Conservation (phyloP, 306 rosid species). For the Trifolium repens region DNA sequence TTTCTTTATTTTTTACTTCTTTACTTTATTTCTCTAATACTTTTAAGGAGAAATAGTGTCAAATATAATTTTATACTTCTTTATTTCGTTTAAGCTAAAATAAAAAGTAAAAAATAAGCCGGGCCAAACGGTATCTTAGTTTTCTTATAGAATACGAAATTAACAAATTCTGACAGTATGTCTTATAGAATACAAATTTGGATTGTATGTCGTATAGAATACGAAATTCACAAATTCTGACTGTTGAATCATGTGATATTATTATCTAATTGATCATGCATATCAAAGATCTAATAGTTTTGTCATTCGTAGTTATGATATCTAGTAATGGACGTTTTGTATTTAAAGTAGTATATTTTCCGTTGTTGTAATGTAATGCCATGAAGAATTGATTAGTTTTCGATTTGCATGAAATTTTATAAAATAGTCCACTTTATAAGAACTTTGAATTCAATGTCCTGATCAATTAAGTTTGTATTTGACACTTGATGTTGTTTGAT, state of each 20-base stretch:
- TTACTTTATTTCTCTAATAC: too few relatives aligned
- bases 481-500: neutral
- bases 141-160: neutral
- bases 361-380: neutral
- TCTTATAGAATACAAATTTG: too few relatives aligned
- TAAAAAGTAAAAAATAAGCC: too few relatives aligned
- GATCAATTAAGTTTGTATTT: neutral
- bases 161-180: too few relatives aligned
- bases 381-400: neutral
- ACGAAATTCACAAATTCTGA: too few relatives aligned
- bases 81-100: too few relatives aligned
- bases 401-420: neutral
- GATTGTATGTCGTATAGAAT: too few relatives aligned
- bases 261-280: neutral
- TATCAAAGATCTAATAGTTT: neutral
- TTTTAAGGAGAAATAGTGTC: too few relatives aligned
- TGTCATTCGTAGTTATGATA: neutral
- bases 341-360: neutral
- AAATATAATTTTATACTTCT: too few relatives aligned
- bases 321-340: neutral
- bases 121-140: too few relatives aligned
- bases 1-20: too few relatives aligned
- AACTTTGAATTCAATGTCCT: neutral
- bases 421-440: neutral
- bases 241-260: neutral